Conservation (phyloP, 768 basidiomycete species). For the Termitomyces sp. region DNA sequence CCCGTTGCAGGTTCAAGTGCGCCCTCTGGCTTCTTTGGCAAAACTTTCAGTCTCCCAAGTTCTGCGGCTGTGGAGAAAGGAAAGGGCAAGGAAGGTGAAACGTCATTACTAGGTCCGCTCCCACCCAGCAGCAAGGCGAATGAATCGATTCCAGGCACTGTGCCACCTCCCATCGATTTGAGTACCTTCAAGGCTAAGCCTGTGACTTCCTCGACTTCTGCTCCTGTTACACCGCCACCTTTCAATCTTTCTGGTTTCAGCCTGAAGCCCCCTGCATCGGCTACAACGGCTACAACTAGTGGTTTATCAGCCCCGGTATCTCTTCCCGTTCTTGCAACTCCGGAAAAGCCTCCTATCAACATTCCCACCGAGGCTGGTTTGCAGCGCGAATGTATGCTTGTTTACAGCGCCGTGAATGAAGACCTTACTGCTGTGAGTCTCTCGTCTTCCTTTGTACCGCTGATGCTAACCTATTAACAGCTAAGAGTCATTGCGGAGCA, state of each 20-base stretch:
- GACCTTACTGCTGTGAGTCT: constrained; percentile 57
- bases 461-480: constrained; percentile 23
- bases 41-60: constrained; percentile 1
- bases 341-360: constrained; percentile 6
- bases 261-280: constrained; percentile 1
- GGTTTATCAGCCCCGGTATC: neutral
- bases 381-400: constrained; percentile 54
- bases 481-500: constrained; percentile 34
- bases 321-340: neutral
- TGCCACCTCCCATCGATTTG: neutral
- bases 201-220: neutral
- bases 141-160: neutral
- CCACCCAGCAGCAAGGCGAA: neutral
- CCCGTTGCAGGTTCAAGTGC: neutral
- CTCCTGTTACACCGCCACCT: constrained; percentile 4
- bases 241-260: constrained; percentile 13
- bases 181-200: neutral
- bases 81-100: neutral
- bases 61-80: neutral
- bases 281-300: neutral
- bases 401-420: constrained; percentile 38
- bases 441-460: neutral
- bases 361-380: constrained; percentile 51
- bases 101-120: neutral
- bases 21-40: constrained; percentile 6